Evolutionary conservation across 2,329 filamentous ascomycete genomes (phyloP).

Genomic region (Dactylellina haptotyla): DNA sequence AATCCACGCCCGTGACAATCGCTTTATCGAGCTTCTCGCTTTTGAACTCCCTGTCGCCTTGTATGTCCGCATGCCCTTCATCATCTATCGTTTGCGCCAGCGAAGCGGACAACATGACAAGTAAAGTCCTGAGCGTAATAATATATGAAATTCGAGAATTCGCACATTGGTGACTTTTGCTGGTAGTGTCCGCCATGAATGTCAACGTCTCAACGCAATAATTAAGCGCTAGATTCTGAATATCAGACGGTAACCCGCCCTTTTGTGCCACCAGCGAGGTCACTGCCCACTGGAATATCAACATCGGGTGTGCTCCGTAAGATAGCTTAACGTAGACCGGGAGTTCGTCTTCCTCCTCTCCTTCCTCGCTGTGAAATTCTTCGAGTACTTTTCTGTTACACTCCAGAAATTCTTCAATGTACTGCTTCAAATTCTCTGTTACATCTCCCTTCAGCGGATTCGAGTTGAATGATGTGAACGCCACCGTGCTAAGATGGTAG

Average conservation of each 20-base stretch:
- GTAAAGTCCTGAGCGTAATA: constrained; percentile 20
- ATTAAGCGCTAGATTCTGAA: constrained; percentile 9
- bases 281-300: constrained; percentile 41
- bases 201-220: constrained; percentile 16
- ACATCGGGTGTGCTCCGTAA: constrained; percentile 25
- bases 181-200: not conserved
- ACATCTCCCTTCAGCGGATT: constrained; percentile 23
- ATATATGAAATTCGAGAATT: constrained; percentile 30
- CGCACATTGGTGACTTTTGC: not conserved
- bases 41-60: not conserved
- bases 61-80: not conserved
- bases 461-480: constrained; percentile 43
- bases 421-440: not conserved
- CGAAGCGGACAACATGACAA: constrained; percentile 19
- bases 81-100: not conserved
- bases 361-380: not conserved
- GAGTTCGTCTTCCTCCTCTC: not conserved
- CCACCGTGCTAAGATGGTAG: constrained; percentile 28
- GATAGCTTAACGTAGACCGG: constrained; percentile 26
- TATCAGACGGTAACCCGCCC: not conserved
- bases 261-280: constrained; percentile 12
- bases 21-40: constrained; percentile 3
- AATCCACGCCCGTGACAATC: not conserved
- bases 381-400: not conserved
- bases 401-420: constrained; percentile 15